A percentile compares a stretch with the other conserved stretches of the same genome.
phyloP scores from a whole-genome alignment of 306 rosid species.

The Vigna reflexopilosa region DNA sequence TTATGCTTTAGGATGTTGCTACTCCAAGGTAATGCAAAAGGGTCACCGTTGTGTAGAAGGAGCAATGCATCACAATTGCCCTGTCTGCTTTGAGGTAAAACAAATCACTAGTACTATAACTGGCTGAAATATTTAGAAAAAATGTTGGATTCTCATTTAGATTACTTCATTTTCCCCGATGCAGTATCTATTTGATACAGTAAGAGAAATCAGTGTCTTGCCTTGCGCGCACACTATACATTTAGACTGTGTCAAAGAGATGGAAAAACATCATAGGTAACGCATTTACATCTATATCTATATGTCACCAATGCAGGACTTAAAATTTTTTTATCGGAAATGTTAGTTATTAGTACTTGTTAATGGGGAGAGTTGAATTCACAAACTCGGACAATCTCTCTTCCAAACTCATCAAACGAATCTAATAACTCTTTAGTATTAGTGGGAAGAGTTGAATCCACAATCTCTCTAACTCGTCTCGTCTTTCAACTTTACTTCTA shows the following conservation, averaged over 20 bases:
- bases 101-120: neutral
- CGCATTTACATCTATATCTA: slow-evolving; percentile 14
- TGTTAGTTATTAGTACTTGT: no score
- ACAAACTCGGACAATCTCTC: no score
- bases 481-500: no score
- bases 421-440: no score
- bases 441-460: no score
- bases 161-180: slow-evolving; percentile 24
- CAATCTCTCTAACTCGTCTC: no score
- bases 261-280: slow-evolving; percentile 78
- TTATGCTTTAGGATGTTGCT: slow-evolving; percentile 71
- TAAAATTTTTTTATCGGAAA: no score
- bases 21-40: slow-evolving; percentile 66
- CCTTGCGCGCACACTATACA: slow-evolving; percentile 94
- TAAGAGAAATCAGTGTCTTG: slow-evolving; percentile 68
- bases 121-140: neutral
- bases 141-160: slow-evolving; percentile 21
- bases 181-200: slow-evolving; percentile 83
- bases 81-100: slow-evolving; percentile 86
- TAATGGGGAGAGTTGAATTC: no score
- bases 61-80: slow-evolving; percentile 89
- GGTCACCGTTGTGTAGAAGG: slow-evolving; percentile 76
- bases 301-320: neutral
- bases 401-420: no score
- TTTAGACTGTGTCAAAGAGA: slow-evolving; percentile 76